phyloP scores from a whole-genome alignment of 768 basidiomycete genomes.

The Lactifluus hygrophoroides region DNA sequence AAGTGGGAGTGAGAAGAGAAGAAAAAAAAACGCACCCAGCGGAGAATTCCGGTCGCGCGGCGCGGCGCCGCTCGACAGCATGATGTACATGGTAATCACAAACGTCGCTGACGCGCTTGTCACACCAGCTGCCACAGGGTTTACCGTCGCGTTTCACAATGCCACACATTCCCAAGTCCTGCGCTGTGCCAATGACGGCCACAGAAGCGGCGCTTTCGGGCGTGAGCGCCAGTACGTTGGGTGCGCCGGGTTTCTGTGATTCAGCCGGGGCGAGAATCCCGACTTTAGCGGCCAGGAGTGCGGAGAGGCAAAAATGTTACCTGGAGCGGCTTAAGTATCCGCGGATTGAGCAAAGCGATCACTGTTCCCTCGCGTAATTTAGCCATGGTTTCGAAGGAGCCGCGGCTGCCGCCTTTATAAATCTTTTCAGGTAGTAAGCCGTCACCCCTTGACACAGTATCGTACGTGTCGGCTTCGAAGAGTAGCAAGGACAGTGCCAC shows the following conservation, averaged over 20 bases:
- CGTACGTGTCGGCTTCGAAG: slow-evolving; percentile 78
- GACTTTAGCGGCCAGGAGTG: neutral
- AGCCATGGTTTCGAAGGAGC: slow-evolving; percentile 84
- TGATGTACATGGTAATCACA: slow-evolving; percentile 90
- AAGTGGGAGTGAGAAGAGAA: neutral
- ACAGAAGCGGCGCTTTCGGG: slow-evolving; percentile 77
- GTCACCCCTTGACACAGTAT: slow-evolving; percentile 44
- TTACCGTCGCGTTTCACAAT: slow-evolving; percentile 75
- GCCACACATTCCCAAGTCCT: slow-evolving; percentile 79
- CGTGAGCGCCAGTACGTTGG: slow-evolving; percentile 79
- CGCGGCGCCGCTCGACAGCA: slow-evolving; percentile 66
- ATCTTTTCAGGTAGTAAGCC: slow-evolving; percentile 47
- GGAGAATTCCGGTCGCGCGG: slow-evolving; percentile 79
- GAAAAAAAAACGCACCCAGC: slow-evolving; percentile 49
- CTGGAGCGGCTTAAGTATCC: slow-evolving; percentile 78
- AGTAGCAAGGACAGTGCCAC: slow-evolving; percentile 75
- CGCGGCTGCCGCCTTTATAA: slow-evolving; percentile 84
- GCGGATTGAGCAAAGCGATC: slow-evolving; percentile 81
- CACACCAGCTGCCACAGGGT: slow-evolving; percentile 81
- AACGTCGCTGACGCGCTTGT: slow-evolving; percentile 75
- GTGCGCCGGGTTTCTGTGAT: slow-evolving; percentile 46
- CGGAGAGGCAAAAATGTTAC: slow-evolving; percentile 30
- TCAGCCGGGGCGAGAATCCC: neutral
- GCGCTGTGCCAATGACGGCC: slow-evolving; percentile 75
- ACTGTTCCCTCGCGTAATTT: slow-evolving; percentile 87